Percentiles rank a stretch among this genome's conserved stretches.
These are phyloP conservation scores for Mucuna pruriens DNA, from an alignment of 306 rosid species.

Conservation along the genomic window DNA sequence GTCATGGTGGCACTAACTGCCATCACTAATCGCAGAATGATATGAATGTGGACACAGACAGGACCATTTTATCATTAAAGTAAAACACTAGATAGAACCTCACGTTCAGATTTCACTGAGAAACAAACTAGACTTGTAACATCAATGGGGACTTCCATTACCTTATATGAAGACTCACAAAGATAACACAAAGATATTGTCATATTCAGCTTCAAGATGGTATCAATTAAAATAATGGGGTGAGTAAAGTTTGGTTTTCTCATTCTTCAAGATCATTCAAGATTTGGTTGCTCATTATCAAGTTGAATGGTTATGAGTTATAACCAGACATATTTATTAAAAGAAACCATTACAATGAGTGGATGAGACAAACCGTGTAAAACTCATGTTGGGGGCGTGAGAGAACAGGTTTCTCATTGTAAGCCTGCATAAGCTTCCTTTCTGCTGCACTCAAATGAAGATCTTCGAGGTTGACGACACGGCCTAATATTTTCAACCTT, in stretches of 20 bases:
- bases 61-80: constrained; percentile 9
- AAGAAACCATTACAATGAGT: not conserved
- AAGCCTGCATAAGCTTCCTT: constrained; percentile 92
- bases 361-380: constrained; percentile 59
- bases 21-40: constrained; percentile 21
- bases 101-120: constrained; percentile 1
- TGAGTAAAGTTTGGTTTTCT: constrained; percentile 3
- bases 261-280: constrained; percentile 18
- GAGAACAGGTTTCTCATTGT: constrained; percentile 98
- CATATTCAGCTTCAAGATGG: constrained; percentile 11
- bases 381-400: constrained; percentile 99
- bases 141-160: constrained; percentile 5
- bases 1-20: constrained; percentile 10
- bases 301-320: not conserved
- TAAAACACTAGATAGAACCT: constrained; percentile 10
- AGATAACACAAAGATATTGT: not conserved
- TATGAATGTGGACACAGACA: constrained; percentile 9
- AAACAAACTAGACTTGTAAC: constrained; percentile 16
- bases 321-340: not conserved
- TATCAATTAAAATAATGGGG: not conserved
- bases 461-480: constrained; percentile 83
- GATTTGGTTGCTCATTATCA: not conserved
- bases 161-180: not conserved
- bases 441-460: constrained; percentile 87
- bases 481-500: constrained; percentile 93